A percentile compares a stretch with the other conserved stretches of the same genome.
Evolutionary conservation across 2,329 filamentous ascomycete species (phyloP).

Genomic region (Chaetomiaceae sp.): DNA sequence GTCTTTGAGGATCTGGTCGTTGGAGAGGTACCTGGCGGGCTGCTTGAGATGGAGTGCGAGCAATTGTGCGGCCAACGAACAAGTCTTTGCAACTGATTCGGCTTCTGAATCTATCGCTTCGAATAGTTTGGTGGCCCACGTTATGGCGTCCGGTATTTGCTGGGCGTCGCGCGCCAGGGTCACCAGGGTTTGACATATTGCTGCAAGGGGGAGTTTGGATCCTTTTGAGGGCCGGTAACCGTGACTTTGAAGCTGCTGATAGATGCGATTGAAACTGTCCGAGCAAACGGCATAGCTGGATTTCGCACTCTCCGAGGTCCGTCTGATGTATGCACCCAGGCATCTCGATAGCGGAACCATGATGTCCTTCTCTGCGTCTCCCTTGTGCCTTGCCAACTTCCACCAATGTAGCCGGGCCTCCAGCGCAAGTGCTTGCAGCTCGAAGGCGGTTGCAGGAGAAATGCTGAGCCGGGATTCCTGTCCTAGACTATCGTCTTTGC

Average conservation of each 20-base stretch:
- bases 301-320: constrained; percentile 36
- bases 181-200: constrained; percentile 50
- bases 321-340: constrained; percentile 55
- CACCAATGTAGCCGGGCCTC: constrained; percentile 61
- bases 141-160: constrained; percentile 48
- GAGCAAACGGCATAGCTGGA: constrained; percentile 40
- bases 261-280: constrained; percentile 35
- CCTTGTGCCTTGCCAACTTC: constrained; percentile 56
- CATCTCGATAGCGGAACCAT: constrained; percentile 62
- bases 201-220: constrained; percentile 42
- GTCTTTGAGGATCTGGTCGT: constrained; percentile 42
- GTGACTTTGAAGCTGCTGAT: constrained; percentile 37
- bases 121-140: constrained; percentile 51
- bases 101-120: constrained; percentile 34
- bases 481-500: constrained; percentile 55
- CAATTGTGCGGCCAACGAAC: constrained; percentile 51
- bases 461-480: constrained; percentile 51
- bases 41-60: constrained; percentile 51
- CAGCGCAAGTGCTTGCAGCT: constrained; percentile 61
- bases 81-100: constrained; percentile 48
- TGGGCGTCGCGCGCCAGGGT: constrained; percentile 42
- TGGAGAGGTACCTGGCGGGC: constrained; percentile 33
- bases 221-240: constrained; percentile 34
- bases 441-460: constrained; percentile 53
- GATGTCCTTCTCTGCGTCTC: constrained; percentile 59